phyloP scores from a whole-genome alignment of 2,329 filamentous ascomycete genomes.

The Ampelomyces quisqualis region DNA sequence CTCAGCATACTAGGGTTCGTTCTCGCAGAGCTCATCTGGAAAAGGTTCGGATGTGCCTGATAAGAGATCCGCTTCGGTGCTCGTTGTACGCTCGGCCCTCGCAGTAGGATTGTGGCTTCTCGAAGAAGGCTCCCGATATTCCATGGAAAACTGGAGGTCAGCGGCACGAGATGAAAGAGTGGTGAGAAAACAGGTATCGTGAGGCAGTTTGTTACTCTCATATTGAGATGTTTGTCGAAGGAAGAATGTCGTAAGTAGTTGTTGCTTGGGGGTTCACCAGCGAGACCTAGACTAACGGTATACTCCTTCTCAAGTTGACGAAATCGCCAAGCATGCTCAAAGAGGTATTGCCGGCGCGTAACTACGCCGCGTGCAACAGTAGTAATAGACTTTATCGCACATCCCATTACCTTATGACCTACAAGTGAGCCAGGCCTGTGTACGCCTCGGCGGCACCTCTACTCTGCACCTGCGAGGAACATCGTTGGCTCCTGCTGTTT shows the following conservation, averaged over 20 bases:
- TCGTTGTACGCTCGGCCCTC: neutral
- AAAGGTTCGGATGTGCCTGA: constrained; percentile 1
- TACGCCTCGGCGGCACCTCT: no score
- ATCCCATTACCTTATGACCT: no score
- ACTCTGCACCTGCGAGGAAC: no score
- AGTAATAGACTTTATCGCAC: no score
- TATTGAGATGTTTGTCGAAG: neutral
- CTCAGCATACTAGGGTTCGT: constrained; percentile 1
- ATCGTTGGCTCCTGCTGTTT: no score
- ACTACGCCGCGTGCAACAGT: neutral
- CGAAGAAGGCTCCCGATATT: neutral
- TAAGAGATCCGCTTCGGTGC: neutral
- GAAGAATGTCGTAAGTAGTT: no score
- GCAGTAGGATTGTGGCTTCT: neutral
- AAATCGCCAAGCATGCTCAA: neutral
- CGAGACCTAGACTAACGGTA: no score
- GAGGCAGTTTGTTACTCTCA: neutral
- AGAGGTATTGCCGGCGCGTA: neutral
- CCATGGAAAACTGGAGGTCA: constrained; percentile 1
- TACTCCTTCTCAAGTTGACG: no score
- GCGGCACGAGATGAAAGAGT: neutral
- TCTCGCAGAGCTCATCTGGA: neutral
- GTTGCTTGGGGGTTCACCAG: no score
- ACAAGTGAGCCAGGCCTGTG: no score
- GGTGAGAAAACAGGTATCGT: neutral